phyloP scores from a whole-genome alignment of 129 eudicot species.

The Flaveria ramosissima region DNA sequence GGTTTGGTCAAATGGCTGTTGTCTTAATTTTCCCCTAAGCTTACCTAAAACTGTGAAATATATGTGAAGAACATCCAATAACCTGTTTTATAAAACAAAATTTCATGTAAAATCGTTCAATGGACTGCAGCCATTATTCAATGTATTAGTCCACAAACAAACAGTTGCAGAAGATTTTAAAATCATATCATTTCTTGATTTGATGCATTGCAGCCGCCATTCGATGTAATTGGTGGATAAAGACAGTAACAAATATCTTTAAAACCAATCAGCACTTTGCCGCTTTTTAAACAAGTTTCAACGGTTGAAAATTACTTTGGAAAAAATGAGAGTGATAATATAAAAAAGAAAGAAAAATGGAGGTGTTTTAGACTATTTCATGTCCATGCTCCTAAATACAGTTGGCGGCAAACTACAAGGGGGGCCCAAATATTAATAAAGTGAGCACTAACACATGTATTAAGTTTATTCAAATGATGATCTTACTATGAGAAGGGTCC shows the following conservation, averaged over 20 bases:
- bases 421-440: constrained; percentile 27
- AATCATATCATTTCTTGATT: constrained; percentile 8
- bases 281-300: constrained; percentile 30
- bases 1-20: not conserved
- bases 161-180: constrained; percentile 1
- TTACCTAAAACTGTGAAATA: not conserved
- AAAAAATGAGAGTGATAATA: constrained; percentile 34
- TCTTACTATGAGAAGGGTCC: constrained; percentile 32
- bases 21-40: not conserved
- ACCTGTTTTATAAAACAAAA: not conserved
- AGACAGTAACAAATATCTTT: constrained; percentile 3
- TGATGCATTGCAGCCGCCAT: constrained; percentile 21
- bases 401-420: constrained; percentile 24
- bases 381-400: constrained; percentile 24
- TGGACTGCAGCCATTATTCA: not conserved
- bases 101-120: not conserved
- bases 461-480: constrained; percentile 26
- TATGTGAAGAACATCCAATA: not conserved
- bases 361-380: constrained; percentile 15
- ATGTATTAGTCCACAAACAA: constrained; percentile 11
- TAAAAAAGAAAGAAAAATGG: constrained; percentile 15
- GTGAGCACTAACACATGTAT: constrained; percentile 20
- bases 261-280: constrained; percentile 29
- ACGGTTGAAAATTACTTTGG: constrained; percentile 31
- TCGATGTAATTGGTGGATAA: constrained; percentile 30